A percentile compares a stretch with the other conserved stretches of the same genome.
These are phyloP conservation scores for Bjerkandera adusta DNA, from an alignment of 1,284 basidiomycete species.

Conservation along the genomic window DNA sequence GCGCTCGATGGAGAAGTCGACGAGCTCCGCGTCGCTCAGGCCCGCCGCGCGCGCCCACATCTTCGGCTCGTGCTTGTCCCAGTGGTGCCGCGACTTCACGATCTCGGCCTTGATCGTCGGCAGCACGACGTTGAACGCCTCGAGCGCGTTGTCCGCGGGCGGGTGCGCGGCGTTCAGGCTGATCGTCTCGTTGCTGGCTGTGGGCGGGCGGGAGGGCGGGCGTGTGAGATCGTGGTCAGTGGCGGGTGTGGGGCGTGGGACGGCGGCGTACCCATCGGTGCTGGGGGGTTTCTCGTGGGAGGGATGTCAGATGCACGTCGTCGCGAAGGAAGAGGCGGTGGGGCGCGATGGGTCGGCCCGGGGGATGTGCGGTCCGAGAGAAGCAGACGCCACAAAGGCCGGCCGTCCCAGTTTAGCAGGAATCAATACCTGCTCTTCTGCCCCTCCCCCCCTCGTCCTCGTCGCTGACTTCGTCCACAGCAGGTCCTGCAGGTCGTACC, in stretches of 20 bases:
- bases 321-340: not conserved
- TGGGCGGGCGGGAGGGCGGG: not conserved
- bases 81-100: slow-evolving; percentile 59
- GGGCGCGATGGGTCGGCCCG: slow-evolving; percentile 2
- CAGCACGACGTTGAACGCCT: slow-evolving; percentile 58
- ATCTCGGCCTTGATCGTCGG: slow-evolving; percentile 60
- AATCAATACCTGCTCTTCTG: too few species aligned
- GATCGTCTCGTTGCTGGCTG: slow-evolving; percentile 59
- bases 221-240: not conserved
- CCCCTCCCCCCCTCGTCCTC: too few species aligned
- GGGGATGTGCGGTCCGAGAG: too few species aligned
- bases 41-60: slow-evolving; percentile 66
- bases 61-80: slow-evolving; percentile 69
- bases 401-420: slow-evolving; percentile 1
- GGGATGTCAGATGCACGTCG: not conserved
- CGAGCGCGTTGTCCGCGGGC: slow-evolving; percentile 55
- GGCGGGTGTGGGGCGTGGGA: not conserved
- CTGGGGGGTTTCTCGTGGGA: not conserved
- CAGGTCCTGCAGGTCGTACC: too few species aligned
- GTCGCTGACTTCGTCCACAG: too few species aligned
- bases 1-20: slow-evolving; percentile 47
- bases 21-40: slow-evolving; percentile 52
- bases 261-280: slow-evolving; percentile 2
- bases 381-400: slow-evolving; percentile 9
- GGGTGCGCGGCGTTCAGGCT: slow-evolving; percentile 55